Evolutionary conservation across 768 basidiomycete genomes (phyloP).

Genomic region (Candolleomyces aberdarensis): DNA sequence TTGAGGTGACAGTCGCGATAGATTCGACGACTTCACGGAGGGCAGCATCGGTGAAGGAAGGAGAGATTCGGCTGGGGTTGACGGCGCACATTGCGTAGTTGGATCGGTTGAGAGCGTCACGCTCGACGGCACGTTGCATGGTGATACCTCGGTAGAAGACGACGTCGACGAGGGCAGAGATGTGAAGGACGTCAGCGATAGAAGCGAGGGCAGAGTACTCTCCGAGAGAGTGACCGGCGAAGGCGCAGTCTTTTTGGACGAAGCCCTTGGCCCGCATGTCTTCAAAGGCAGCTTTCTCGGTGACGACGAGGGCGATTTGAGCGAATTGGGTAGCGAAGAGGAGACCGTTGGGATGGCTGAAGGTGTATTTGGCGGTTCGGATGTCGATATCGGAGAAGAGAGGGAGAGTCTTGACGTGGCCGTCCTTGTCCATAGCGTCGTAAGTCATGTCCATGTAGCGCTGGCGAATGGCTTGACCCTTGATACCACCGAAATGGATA

Average conservation of each 20-base stretch:
- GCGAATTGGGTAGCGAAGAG: conserved; percentile 98
- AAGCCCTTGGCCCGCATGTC: conserved; percentile 97
- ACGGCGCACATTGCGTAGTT: conserved; percentile 99
- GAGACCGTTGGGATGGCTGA: conserved; percentile 92
- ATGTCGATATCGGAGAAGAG: conserved; percentile 94
- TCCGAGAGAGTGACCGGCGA: conserved; percentile 97
- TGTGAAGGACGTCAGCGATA: conserved; percentile 93
- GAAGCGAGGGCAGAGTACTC: conserved; percentile 98
- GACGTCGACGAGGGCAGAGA: conserved; percentile 93
- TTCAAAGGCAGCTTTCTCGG: conserved; percentile 97
- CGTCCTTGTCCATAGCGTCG: conserved; percentile 95
- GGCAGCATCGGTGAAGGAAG: conserved; percentile 91
- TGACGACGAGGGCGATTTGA: conserved; percentile 96
- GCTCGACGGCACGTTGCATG: conserved; percentile 99
- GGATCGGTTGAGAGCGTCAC: conserved; percentile 87
- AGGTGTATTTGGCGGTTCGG: conserved; percentile 96
- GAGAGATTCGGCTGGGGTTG: conserved; percentile 93
- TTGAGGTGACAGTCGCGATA: conserved; percentile 71
- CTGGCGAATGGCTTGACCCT: conserved; percentile 96
- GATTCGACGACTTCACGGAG: conserved; percentile 96
- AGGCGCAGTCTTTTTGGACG: conserved; percentile 87
- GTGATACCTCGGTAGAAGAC: conserved; percentile 99
- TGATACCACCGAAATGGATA: conserved; percentile 98
- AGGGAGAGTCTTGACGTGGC: conserved; percentile 92
- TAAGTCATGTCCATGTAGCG: conserved; percentile 99